Evolutionary conservation across 2,329 filamentous ascomycete species (phyloP).

Genomic region (Ophiostoma ulmi): DNA sequence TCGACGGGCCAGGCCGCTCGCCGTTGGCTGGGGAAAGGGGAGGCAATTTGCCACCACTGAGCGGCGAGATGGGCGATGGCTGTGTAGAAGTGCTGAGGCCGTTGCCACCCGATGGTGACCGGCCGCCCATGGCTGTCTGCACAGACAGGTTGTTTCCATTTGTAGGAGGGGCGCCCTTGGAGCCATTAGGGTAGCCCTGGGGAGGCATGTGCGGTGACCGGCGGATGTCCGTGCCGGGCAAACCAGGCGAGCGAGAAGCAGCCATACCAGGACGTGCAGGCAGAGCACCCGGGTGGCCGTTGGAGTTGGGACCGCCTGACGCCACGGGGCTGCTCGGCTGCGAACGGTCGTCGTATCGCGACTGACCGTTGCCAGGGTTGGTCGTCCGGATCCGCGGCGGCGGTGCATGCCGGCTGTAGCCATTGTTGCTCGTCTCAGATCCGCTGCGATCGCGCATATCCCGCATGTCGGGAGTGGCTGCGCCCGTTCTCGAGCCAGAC

Average conservation of each 20-base stretch:
- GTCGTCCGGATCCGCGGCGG: conserved; percentile 38
- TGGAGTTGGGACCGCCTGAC: not conserved
- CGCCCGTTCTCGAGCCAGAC: conserved; percentile 28
- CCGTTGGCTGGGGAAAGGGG: conserved; percentile 30
- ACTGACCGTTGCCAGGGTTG: conserved; percentile 27
- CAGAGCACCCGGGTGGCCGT: conserved; percentile 29
- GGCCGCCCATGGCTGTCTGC: conserved; percentile 28
- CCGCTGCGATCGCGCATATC: conserved; percentile 50
- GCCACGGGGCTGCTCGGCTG: conserved; percentile 32
- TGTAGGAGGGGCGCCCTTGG: conserved; percentile 23
- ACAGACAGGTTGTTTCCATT: conserved; percentile 34
- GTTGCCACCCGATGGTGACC: conserved; percentile 24
- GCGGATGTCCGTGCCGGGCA: conserved; percentile 46
- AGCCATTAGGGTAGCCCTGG: conserved; percentile 36
- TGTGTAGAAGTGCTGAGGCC: conserved; percentile 28
- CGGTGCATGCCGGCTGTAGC: conserved; percentile 38
- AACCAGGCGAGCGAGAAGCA: conserved; percentile 42
- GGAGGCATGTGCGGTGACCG: conserved; percentile 47
- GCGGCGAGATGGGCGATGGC: conserved; percentile 45
- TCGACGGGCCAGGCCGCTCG: conserved; percentile 33
- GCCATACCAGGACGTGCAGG: conserved; percentile 5
- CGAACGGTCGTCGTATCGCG: conserved; percentile 32
- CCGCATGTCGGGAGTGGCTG: conserved; percentile 10
- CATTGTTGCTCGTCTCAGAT: conserved; percentile 48
- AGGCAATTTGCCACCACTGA: conserved; percentile 31